Percentiles rank a stretch among this genome's conserved stretches.
Conservation (phyloP, 1,284 basidiomycete species). For the Sporisorium iseilematis-ciliati region DNA sequence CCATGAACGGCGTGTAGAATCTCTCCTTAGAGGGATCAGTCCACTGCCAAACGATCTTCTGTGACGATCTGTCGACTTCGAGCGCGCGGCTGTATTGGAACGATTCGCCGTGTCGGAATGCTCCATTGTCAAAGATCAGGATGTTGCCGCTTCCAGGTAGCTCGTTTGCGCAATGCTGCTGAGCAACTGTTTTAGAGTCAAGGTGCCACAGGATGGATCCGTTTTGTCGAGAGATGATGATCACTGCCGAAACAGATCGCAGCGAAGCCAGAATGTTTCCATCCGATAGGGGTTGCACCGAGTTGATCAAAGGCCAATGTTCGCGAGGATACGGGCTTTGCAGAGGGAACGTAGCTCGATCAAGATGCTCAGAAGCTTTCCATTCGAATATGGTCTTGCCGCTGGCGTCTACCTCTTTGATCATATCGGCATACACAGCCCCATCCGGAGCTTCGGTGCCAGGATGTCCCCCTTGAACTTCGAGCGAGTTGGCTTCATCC, state of each 20-base stretch:
- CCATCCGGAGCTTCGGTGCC: constrained; percentile 6
- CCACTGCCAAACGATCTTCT: constrained; percentile 6
- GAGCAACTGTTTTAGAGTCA: constrained; percentile 5
- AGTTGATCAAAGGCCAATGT: constrained; percentile 6
- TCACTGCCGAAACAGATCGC: constrained; percentile 5
- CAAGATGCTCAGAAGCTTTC: constrained; percentile 5
- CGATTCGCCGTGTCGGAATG: constrained; percentile 4
- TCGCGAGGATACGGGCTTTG: constrained; percentile 8
- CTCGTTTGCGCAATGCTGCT: constrained; percentile 7
- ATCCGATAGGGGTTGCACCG: constrained; percentile 1
- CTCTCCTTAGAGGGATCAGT: constrained; percentile 7
- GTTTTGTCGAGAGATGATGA: constrained; percentile 4
- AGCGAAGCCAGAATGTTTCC: constrained; percentile 8
- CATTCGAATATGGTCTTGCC: constrained; percentile 3
- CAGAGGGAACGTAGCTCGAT: background rate
- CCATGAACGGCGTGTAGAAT: constrained; percentile 7
- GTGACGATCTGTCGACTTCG: constrained; percentile 1
- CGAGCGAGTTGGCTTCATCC: background rate
- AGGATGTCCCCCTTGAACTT: constrained; percentile 8
- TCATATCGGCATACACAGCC: constrained; percentile 3
- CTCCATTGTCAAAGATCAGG: constrained; percentile 7
- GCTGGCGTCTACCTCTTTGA: constrained; percentile 6
- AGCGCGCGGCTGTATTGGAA: constrained; percentile 6
- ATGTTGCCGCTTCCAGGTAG: constrained; percentile 8
- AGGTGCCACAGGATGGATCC: constrained; percentile 4